Evolutionary conservation across 2,329 filamentous ascomycete species (phyloP), one percentile per base, ranked within the genome.

Genomic region (Geosmithia morbida): DNA sequence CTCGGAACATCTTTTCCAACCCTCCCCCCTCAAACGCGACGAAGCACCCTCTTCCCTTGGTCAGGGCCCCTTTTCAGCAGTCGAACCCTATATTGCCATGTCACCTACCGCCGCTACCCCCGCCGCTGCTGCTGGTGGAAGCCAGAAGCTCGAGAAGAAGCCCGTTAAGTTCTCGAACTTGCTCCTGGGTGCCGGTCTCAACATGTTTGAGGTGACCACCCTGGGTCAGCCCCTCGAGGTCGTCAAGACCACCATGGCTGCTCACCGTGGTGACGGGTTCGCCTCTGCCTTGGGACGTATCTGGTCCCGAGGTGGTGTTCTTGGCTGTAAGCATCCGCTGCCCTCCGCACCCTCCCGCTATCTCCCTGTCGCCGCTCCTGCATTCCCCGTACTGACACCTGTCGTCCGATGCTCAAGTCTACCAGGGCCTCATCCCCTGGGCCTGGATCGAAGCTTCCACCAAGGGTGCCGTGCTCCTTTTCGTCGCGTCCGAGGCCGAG

Each of bases 391-490:
- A n/a, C n/a, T n/a, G n/a, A n/a, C n/a, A n/a, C n/a, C n/a, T n/a
- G n/a, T n/a, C n/a, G n/a, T n/a, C n/a, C n/a, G 63, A 54, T 51
- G 62, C 55, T 43, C 54, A 63, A 97, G 90, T 96, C 75, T 98
- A 96, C 77, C 92, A 98, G 76, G 92, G 92, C 68, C 85, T 98
- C 59, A 97, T 98, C 66, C 92, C 92, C 54, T 96, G 90, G 90
- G 92, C 92, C 68, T 98, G 92, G 92, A 97, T 98, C 71, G 92
- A 98, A 79, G 92, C 92, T 64, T 97, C 90, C 62, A 97, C 92
- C 71, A 98, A 98, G 74, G 92, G 92, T 65, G 92, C 92, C 59
- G 92, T 98, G 58, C 85, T 98, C 62, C 86, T 98, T 67, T 98
- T 98, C 72, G 90, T 98, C 66, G 92, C 92, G 56, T 94, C 90